Base-by-base conservation (phyloP, 108 stramenopile genomes). In the Discostella pseudostelligera region DNA sequence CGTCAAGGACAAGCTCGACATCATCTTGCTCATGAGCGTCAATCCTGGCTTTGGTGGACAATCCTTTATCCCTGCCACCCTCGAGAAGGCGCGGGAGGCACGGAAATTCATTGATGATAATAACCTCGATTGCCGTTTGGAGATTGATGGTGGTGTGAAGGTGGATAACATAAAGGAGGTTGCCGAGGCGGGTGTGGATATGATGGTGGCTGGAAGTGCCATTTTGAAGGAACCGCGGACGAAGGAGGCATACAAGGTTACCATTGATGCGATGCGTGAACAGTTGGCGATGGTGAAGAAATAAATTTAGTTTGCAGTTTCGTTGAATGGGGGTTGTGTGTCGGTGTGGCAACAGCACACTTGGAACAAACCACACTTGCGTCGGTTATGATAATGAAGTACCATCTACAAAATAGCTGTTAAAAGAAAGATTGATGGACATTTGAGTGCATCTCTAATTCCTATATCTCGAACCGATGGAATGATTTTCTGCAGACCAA, bases 21-120 rank as follows among this genome's bases (percentile, higher is more conserved):
- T 99, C 66, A 96, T 99, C 59, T 79, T 99, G 39, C 89, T 99
- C 62, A 99, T 99, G 98, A 84, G 84, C 56, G 97, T 97, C 61
- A 99, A 99, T 77, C 98, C 98, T 35, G 98, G 98, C 43, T 99
- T 97, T 68, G 96, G 96, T 21, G 98, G 97, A 54, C 97, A 99
- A 79, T 84, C 89, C 43, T 99, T 99, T 81, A 97, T 99, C 61
- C 96, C 98, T 10, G 79, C 80, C 47, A 86, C 81, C 43, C 79
- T 96, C 36, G 90, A 95, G 56, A 99, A 99, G 90, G 92, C 96
- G 22, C 58, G 84, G 22, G 96, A 93, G 69, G 98, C 98, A 1
- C 91, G 98, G 28, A 95, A 96, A 70, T 64, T 99, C 67, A 97
- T 99, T 74, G 96, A 99, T 58, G 95, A 96, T 54, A 80, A 87